Evolutionary conservation across 139 green algal genomes (phyloP).

Genomic region (Chlorella vulgaris): DNA sequence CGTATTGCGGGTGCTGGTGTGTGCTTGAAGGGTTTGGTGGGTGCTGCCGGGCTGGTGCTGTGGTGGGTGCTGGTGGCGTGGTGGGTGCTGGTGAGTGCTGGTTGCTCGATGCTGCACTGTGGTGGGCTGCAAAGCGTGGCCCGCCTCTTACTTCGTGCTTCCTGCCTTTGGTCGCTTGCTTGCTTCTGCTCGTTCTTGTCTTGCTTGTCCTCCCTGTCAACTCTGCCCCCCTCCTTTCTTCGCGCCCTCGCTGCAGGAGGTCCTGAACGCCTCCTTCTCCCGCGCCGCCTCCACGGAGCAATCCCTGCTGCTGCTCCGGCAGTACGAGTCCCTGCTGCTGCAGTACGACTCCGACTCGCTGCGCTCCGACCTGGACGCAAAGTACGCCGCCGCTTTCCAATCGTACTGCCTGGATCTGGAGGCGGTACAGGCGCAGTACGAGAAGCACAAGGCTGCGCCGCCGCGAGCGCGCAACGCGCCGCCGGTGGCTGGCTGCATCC

Average conservation of each 20-base stretch:
- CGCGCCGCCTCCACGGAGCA: conserved; percentile 87
- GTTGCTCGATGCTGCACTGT: no score
- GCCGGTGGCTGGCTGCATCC: conserved; percentile 87
- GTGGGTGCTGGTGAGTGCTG: no score
- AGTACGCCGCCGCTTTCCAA: conserved; percentile 90
- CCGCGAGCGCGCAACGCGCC: conserved; percentile 82
- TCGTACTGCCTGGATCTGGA: conserved; percentile 77
- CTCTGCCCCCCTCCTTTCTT: background rate
- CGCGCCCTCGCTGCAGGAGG: conserved; percentile 70
- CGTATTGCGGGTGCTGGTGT: background rate
- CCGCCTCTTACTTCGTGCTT: no score
- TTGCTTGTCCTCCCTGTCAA: no score
- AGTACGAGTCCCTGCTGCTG: conserved; percentile 89
- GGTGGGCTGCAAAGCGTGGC: no score
- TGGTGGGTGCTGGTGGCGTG: no score
- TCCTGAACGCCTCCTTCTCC: conserved; percentile 88
- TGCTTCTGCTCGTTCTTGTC: no score
- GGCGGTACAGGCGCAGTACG: conserved; percentile 87
- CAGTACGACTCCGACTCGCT: conserved; percentile 86
- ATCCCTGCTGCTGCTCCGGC: conserved; percentile 84
- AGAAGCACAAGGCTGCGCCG: conserved; percentile 88
- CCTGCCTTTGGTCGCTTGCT: no score
- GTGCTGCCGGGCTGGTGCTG: no score
- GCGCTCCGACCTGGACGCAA: conserved; percentile 66
- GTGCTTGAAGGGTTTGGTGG: no score